phyloP scores from a whole-genome alignment of 176 grass and related monocot genomes.

The Typha latifolia region DNA sequence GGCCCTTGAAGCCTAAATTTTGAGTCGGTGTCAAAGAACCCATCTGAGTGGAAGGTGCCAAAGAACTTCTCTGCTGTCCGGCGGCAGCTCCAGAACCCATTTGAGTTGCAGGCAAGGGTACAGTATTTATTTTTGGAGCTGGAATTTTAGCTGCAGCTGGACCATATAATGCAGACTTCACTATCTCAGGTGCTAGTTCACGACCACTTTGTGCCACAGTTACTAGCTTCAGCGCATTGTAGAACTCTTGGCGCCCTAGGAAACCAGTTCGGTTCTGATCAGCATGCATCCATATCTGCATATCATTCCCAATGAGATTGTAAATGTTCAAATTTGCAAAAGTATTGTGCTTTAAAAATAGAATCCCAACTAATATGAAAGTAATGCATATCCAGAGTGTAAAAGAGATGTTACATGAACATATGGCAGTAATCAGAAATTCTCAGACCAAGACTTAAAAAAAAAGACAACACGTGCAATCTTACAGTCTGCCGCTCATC shows the following conservation, averaged over 20 bases:
- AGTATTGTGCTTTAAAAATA: neutral
- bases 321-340: neutral
- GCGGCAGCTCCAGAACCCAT: constrained; percentile 29
- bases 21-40: constrained; percentile 40
- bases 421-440: too few species aligned
- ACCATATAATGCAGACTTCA: constrained; percentile 82
- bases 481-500: too few species aligned
- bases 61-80: constrained; percentile 20
- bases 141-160: constrained; percentile 88
- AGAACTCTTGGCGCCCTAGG: constrained; percentile 92
- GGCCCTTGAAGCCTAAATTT: constrained; percentile 38
- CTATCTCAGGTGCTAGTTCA: constrained; percentile 77
- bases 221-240: constrained; percentile 83
- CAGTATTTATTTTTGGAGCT: constrained; percentile 61
- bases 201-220: constrained; percentile 95
- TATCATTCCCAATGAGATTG: neutral
- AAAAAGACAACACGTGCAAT: too few species aligned
- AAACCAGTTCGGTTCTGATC: constrained; percentile 88
- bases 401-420: too few species aligned
- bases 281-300: constrained; percentile 94
- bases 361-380: neutral
- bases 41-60: constrained; percentile 12
- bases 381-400: neutral
- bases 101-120: constrained; percentile 21
- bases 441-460: too few species aligned